A percentile compares a stretch with the other conserved stretches of the same genome.
These are phyloP conservation scores for Talaromyces sp. DNA, from an alignment of 2,329 filamentous ascomycete species.

Conservation along the genomic window DNA sequence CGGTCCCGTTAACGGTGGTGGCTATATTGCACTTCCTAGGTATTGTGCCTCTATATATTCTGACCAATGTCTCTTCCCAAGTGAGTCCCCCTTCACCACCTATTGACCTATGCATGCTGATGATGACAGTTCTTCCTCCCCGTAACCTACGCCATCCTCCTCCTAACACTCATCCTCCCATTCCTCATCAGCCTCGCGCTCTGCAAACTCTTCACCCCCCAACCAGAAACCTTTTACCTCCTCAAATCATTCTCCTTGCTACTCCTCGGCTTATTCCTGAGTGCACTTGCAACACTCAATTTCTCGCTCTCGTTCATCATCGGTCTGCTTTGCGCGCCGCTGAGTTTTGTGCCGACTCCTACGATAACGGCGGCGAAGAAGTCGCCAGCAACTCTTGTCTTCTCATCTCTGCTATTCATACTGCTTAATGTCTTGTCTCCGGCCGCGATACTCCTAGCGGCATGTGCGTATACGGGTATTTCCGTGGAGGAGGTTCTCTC, in stretches of 20 bases:
- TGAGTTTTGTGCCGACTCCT: constrained; percentile 64
- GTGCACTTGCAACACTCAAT: constrained; percentile 90
- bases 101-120: constrained; percentile 16
- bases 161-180: constrained; percentile 58
- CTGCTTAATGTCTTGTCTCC: constrained; percentile 64
- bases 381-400: not conserved
- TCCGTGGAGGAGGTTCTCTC: constrained; percentile 61
- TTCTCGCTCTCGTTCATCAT: constrained; percentile 87
- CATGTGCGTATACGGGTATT: constrained; percentile 50
- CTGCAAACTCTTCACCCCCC: constrained; percentile 52
- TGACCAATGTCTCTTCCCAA: constrained; percentile 68
- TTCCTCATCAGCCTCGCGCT: constrained; percentile 57
- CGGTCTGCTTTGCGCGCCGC: constrained; percentile 72
- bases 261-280: constrained; percentile 84
- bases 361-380: not conserved
- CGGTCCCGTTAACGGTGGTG: constrained; percentile 66
- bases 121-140: constrained; percentile 56
- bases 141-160: constrained; percentile 59
- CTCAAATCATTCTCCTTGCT: constrained; percentile 92
- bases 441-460: constrained; percentile 52
- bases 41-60: constrained; percentile 77
- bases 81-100: constrained; percentile 50
- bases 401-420: constrained; percentile 40
- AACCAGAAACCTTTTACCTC: constrained; percentile 69
- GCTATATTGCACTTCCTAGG: constrained; percentile 72